Base-by-base conservation (phyloP, 306 rosid genomes). In the Sechiopsis laciniata region DNA sequence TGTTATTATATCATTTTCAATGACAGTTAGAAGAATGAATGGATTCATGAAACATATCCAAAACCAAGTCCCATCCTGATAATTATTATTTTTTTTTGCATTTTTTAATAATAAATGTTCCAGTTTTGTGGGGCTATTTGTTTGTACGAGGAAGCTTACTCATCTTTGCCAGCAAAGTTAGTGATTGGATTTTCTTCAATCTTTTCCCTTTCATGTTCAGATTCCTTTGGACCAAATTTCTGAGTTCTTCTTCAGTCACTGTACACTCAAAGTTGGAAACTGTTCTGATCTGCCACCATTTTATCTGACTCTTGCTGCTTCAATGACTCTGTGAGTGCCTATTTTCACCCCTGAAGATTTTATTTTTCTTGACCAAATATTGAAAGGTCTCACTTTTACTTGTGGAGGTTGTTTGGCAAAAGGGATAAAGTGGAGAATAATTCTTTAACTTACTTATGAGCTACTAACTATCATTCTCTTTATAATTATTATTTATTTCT, bases 71-170 rank as follows among this genome's bases (percentile, higher is more conserved):
- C 54, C 42, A 66, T 66, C 72, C 35, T 66, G 20, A 19, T 32
- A 5, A 46, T 13, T 64, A n/a, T n/a, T n/a, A n/a, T n/a, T 70
- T 69, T 69, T 70, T 6, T 52, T 53, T 22, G 22, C 48, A 70
- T 40, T 19, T 64, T 70, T 51, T 21, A 21, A 70, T 51, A 70
- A 70, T 70, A 51, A 70, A 70, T 70, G 74, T 14, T 46, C 6
- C 58, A 32, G 62, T 17, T 72, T 56, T 72, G 76, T 72, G 76
- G 76, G 76, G 66, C 62, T 26, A 2, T 71, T 71, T 52, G 63
- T 20, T 72, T 55, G 55, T 73, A 73, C 76, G 40, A 55, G 64
- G 76, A 73, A n/a, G 54, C 12, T 35, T 17, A 32, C 37, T 3
- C 37, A 32, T 5, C 37, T 32, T 32, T 32, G 37, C 37, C 37